A percentile compares a stretch with the other conserved stretches of the same genome.
These are phyloP conservation scores for Cercospora sojina DNA, from an alignment of 2,329 filamentous ascomycete genomes.

Conservation along the genomic window DNA sequence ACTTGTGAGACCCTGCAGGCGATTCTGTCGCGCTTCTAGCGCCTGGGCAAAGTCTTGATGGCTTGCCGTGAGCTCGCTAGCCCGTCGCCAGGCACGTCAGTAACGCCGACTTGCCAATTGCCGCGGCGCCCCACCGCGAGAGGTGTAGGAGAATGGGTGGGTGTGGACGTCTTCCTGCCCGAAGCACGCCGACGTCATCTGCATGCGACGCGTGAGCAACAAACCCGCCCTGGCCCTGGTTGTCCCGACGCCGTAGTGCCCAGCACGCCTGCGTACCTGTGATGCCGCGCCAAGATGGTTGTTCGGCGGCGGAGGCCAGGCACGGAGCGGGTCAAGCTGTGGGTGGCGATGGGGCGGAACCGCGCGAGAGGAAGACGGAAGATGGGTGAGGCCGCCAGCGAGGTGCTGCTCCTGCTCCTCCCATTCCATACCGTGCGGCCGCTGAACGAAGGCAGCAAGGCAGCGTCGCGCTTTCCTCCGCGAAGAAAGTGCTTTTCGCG, in stretches of 20 bases:
- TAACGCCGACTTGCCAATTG: neutral
- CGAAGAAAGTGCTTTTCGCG: neutral
- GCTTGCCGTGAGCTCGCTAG: neutral
- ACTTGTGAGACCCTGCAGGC: neutral
- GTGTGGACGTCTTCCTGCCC: neutral
- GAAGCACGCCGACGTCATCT: neutral
- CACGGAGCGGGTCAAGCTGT: neutral
- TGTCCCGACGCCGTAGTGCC: neutral
- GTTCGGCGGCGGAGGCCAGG: neutral
- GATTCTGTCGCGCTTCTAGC: constrained; percentile 1
- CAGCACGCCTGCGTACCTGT: too few species aligned
- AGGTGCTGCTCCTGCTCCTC: neutral
- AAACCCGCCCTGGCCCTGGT: neutral
- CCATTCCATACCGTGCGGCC: neutral
- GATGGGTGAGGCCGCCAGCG: neutral
- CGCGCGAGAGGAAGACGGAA: neutral
- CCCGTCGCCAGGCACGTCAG: neutral
- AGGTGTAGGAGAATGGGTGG: neutral
- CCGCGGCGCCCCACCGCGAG: too few species aligned
- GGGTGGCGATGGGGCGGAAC: neutral
- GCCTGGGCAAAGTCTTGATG: neutral
- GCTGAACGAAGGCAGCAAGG: neutral
- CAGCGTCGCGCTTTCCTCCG: neutral
- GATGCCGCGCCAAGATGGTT: neutral
- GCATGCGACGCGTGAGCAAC: neutral